Percentiles rank a stretch among this genome's conserved stretches.
These are phyloP conservation scores for Candida ulmi DNA, from an alignment of 805 yeast genomes.

Conservation along the genomic window DNA sequence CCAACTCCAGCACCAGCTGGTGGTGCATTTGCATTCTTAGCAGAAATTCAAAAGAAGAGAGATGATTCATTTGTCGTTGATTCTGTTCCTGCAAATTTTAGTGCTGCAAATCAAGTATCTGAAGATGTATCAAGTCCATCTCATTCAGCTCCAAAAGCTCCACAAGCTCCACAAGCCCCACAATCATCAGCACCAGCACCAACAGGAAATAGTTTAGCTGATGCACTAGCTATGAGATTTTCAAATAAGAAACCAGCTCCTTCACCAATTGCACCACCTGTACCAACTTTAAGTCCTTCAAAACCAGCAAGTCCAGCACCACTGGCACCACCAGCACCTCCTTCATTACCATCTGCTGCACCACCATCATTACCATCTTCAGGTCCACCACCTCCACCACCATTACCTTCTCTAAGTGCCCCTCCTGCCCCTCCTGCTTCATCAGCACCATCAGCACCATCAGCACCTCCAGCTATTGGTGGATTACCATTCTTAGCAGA, in stretches of 20 bases:
- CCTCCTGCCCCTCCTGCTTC: constrained; percentile 1
- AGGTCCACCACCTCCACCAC: constrained; percentile 4
- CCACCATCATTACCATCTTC: constrained; percentile 3
- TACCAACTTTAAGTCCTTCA: constrained; percentile 1
- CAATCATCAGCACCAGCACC: constrained; percentile 16
- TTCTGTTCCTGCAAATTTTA: constrained; percentile 21
- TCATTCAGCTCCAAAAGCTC: constrained; percentile 20
- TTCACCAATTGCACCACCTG: constrained; percentile 4
- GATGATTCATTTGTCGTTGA: constrained; percentile 47
- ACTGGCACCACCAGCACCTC: constrained; percentile 14
- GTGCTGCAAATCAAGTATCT: constrained; percentile 17
- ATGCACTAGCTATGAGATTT: constrained; percentile 1
- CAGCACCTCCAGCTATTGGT: constrained; percentile 18
- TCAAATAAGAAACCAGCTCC: constrained; percentile 2
- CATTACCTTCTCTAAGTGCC: constrained; percentile 1
- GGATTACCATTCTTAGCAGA: constrained; percentile 43
- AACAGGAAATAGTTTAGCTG: constrained; percentile 8
- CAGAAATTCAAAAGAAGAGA: constrained; percentile 51
- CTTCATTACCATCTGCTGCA: constrained; percentile 8
- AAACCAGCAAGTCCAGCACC: constrained; percentile 3
- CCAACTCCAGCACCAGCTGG: constrained; percentile 22
- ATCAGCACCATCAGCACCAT: constrained; percentile 3
- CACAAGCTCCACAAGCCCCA: constrained; percentile 17
- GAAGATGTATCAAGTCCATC: constrained; percentile 19
- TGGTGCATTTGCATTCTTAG: constrained; percentile 51